Evolutionary conservation across 345 rosid genomes (phyloP).

Genomic region (Aquilaria malaccensis): DNA sequence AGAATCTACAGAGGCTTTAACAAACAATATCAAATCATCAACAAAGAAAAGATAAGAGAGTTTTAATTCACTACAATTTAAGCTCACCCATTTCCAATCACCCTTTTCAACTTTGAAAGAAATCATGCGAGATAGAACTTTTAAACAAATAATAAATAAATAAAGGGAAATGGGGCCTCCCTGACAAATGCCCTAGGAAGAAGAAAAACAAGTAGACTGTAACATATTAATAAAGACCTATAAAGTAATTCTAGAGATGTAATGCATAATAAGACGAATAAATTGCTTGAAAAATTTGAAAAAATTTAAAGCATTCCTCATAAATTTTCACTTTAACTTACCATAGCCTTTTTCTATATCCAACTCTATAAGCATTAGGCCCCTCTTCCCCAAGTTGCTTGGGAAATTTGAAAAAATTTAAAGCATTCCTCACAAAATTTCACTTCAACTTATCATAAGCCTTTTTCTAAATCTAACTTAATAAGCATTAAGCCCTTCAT

Average conservation of each 20-base stretch:
- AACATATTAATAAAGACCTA: background rate
- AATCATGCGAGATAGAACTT: background rate
- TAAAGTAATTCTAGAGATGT: background rate
- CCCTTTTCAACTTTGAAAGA: background rate
- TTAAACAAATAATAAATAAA: background rate
- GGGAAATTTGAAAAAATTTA: background rate
- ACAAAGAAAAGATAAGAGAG: background rate
- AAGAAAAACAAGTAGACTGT: no score
- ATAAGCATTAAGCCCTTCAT: no score
- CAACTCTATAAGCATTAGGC: no score
- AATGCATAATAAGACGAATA: background rate
- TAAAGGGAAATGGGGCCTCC: background rate
- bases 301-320: background rate
- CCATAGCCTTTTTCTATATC: background rate
- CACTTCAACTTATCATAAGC: background rate
- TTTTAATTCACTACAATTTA: background rate
- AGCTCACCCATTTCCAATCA: background rate
- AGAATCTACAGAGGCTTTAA: background rate
- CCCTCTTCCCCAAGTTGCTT: background rate
- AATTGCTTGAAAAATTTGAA: background rate
- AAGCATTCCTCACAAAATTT: background rate
- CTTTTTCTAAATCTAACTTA: background rate
- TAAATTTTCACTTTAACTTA: background rate
- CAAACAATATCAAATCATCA: background rate
- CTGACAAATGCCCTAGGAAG: background rate